A percentile compares a stretch with the other conserved stretches of the same genome.
Evolutionary conservation across 495 filamentous ascomycete genomes (phyloP).

Genomic region (Penicillium robsamsonii): DNA sequence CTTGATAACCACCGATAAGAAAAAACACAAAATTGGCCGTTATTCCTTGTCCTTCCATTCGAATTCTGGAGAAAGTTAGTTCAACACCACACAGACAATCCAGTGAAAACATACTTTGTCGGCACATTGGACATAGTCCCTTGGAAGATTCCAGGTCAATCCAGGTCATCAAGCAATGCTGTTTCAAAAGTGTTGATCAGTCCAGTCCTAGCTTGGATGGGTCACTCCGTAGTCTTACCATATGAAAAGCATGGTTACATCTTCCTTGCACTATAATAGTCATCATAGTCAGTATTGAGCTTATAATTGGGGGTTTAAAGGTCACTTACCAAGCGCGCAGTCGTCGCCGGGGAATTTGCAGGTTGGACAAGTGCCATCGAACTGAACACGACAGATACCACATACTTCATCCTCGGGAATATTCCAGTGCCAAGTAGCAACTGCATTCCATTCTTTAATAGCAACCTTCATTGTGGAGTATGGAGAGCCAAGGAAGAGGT

Average conservation of each 20-base stretch:
- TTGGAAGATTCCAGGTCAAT: slow-evolving; percentile 91
- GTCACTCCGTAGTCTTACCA: slow-evolving; percentile 57
- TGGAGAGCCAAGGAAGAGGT: background rate
- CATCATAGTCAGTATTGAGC: background rate
- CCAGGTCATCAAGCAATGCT: slow-evolving; percentile 97
- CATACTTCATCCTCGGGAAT: slow-evolving; percentile 97
- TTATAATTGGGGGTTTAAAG: slow-evolving; percentile 2
- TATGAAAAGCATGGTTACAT: slow-evolving; percentile 96
- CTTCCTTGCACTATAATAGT: slow-evolving; percentile 74
- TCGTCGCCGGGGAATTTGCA: slow-evolving; percentile 98
- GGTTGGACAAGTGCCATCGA: slow-evolving; percentile 94
- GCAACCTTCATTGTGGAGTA: slow-evolving; percentile 79
- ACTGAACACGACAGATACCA: slow-evolving; percentile 96
- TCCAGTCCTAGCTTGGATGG: slow-evolving; percentile 1
- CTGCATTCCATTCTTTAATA: slow-evolving; percentile 87
- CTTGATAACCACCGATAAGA: slow-evolving; percentile 8
- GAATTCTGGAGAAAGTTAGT: slow-evolving; percentile 55
- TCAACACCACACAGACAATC: slow-evolving; percentile 5
- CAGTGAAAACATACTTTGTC: slow-evolving; percentile 68
- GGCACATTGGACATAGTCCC: slow-evolving; percentile 96
- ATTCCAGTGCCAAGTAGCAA: slow-evolving; percentile 97
- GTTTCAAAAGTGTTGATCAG: slow-evolving; percentile 6
- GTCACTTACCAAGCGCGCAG: slow-evolving; percentile 75
- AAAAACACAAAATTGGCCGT: slow-evolving; percentile 18
- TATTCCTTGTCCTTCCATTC: slow-evolving; percentile 60